A percentile compares a stretch with the other conserved stretches of the same genome.
Conservation (phyloP, 2,329 filamentous ascomycete species). For the Colletotrichum graminicola region DNA sequence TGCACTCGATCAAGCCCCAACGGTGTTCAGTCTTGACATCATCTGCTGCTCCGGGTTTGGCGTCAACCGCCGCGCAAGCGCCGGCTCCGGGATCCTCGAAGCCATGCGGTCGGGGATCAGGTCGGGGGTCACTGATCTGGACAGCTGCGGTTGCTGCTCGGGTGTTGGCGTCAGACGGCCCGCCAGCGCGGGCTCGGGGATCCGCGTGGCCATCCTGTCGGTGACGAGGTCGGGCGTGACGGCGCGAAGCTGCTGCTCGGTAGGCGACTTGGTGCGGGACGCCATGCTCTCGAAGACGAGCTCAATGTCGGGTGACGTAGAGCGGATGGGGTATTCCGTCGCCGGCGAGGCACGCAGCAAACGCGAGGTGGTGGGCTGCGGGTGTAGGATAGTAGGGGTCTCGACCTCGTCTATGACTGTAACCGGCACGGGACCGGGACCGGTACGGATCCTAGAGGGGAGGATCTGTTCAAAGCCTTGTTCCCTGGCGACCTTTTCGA, state of each 20-base stretch:
- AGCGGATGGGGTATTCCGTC: constrained; percentile 66
- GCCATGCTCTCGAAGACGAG: constrained; percentile 39
- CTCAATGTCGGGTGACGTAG: constrained; percentile 45
- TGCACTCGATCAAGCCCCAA: constrained; percentile 44
- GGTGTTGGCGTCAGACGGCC: constrained; percentile 62
- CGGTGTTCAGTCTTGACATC: constrained; percentile 46
- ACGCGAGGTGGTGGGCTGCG: constrained; percentile 68
- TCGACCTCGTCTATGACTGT: constrained; percentile 59
- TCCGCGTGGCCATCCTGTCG: constrained; percentile 55
- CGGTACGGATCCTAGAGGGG: constrained; percentile 68
- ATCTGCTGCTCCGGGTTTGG: constrained; percentile 62
- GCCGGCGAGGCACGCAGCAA: constrained; percentile 67
- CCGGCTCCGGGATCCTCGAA: constrained; percentile 59
- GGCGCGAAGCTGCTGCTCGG: constrained; percentile 55
- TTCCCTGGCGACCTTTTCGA: constrained; percentile 72
- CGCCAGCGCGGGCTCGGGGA: constrained; percentile 61
- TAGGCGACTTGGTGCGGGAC: constrained; percentile 47
- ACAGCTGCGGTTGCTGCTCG: constrained; percentile 54
- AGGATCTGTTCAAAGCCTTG: constrained; percentile 70
- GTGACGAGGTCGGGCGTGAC: constrained; percentile 71
- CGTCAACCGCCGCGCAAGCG: constrained; percentile 58
- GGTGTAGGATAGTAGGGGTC: constrained; percentile 62
- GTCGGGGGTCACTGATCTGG: constrained; percentile 63
- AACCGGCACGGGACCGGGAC: constrained; percentile 55
- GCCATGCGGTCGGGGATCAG: constrained; percentile 64